Evolutionary conservation across 192 early-diverging fungal species (phyloP).

Genomic region (Coemansia sp.): DNA sequence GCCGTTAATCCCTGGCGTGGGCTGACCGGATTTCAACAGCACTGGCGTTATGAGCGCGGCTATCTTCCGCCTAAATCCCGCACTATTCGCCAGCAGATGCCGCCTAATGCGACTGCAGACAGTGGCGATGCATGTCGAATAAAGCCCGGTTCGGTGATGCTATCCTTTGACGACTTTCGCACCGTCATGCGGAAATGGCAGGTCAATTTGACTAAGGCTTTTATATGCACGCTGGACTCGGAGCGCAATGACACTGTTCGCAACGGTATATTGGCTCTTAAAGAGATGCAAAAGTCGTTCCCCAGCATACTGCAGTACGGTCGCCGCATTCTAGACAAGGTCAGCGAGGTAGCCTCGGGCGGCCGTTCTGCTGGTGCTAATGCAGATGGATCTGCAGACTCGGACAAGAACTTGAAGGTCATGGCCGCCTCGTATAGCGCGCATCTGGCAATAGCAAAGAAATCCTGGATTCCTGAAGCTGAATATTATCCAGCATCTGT

Average conservation of each 20-base stretch:
- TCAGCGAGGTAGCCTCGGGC: slow-evolving; percentile 32
- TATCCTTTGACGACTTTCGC: slow-evolving; percentile 46
- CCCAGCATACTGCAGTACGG: slow-evolving; percentile 40
- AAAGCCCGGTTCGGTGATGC: slow-evolving; percentile 23
- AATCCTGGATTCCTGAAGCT: slow-evolving; percentile 39
- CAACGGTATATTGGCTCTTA: slow-evolving; percentile 45
- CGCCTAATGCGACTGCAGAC: slow-evolving; percentile 4
- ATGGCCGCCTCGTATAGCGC: slow-evolving; percentile 45
- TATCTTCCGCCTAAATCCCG: slow-evolving; percentile 49
- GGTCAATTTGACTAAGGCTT: slow-evolving; percentile 37
- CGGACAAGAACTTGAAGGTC: slow-evolving; percentile 48
- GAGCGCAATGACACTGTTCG: slow-evolving; percentile 46
- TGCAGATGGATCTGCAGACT: slow-evolving; percentile 9
- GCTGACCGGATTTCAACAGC: slow-evolving; percentile 37
- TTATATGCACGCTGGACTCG: slow-evolving; percentile 25
- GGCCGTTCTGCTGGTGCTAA: neutral
- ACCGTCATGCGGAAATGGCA: slow-evolving; percentile 53
- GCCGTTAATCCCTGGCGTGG: slow-evolving; percentile 47
- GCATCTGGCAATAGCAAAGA: slow-evolving; percentile 32
- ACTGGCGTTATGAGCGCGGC: slow-evolving; percentile 40
- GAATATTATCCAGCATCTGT: slow-evolving; percentile 29
- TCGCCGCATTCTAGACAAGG: slow-evolving; percentile 34
- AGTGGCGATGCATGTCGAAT: slow-evolving; percentile 37
- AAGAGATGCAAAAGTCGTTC: slow-evolving; percentile 46
- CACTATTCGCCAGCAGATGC: slow-evolving; percentile 26